These are phyloP conservation scores for Cyberlindnera americana DNA, from an alignment of 805 yeast genomes.

Conservation along the genomic window DNA sequence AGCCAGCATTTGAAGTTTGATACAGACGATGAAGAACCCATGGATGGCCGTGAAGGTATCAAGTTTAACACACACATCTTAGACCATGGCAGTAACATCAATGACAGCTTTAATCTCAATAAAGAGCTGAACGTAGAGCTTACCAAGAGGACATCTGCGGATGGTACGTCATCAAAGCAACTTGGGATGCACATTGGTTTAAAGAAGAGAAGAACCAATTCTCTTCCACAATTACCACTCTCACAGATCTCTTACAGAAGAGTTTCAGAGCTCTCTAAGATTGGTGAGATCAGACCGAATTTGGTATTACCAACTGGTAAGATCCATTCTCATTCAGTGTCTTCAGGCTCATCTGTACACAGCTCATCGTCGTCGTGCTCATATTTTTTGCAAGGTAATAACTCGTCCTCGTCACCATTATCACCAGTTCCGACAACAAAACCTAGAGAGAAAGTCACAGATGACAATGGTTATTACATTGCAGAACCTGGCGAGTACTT, in stretches of 20 bases:
- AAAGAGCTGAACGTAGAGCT: slow-evolving; percentile 6
- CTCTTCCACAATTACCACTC: slow-evolving; percentile 51
- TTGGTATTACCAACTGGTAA: slow-evolving; percentile 16
- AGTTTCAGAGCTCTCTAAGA: slow-evolving; percentile 34
- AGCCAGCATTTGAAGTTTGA: slow-evolving; percentile 12
- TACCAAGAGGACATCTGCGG: slow-evolving; percentile 1
- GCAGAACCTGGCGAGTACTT: slow-evolving; percentile 55
- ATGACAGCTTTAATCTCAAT: slow-evolving; percentile 17
- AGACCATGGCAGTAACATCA: slow-evolving; percentile 5
- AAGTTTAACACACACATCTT: slow-evolving; percentile 8
- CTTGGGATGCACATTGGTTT: slow-evolving; percentile 26
- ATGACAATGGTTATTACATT: slow-evolving; percentile 65
- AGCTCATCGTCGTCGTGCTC: slow-evolving; percentile 12
- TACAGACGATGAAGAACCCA: slow-evolving; percentile 15
- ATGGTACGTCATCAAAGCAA: not conserved
- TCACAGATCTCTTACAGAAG: slow-evolving; percentile 40
- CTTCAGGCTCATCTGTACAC: slow-evolving; percentile 6
- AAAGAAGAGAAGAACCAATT: slow-evolving; percentile 47
- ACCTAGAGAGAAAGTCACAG: slow-evolving; percentile 19
- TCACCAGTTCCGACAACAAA: slow-evolving; percentile 18
- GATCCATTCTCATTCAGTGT: slow-evolving; percentile 1
- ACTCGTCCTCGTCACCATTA: slow-evolving; percentile 15
- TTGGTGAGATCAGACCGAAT: slow-evolving; percentile 41
- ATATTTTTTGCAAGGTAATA: slow-evolving; percentile 4
- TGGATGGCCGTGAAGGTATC: slow-evolving; percentile 1